A percentile compares a stretch with the other conserved stretches of the same genome.
phyloP scores from a whole-genome alignment of 495 filamentous ascomycete genomes.

The Neurospora sp. region DNA sequence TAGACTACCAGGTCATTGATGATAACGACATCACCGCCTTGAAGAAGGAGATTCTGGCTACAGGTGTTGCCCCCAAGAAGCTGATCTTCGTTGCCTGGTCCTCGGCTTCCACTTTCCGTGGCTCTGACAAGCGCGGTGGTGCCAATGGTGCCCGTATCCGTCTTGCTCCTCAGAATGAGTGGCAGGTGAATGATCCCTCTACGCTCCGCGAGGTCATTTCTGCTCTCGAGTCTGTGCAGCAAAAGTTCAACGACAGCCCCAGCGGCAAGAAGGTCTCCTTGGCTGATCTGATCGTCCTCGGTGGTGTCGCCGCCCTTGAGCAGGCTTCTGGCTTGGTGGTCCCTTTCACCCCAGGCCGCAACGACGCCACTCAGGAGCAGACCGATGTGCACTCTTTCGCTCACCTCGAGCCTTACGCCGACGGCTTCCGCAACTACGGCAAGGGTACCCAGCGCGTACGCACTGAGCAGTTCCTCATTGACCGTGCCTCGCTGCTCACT shows the following conservation, averaged over 20 bases:
- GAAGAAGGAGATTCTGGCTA: slow-evolving; percentile 53
- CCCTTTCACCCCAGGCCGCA: slow-evolving; percentile 40
- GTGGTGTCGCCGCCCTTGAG: slow-evolving; percentile 57
- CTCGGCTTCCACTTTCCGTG: slow-evolving; percentile 62
- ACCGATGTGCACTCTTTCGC: slow-evolving; percentile 53
- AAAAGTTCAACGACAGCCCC: slow-evolving; percentile 51
- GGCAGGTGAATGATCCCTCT: slow-evolving; percentile 57
- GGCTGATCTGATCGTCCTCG: slow-evolving; percentile 63
- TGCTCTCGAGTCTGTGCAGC: slow-evolving; percentile 51
- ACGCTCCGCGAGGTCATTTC: slow-evolving; percentile 47
- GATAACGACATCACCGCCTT: slow-evolving; percentile 47
- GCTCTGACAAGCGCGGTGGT: slow-evolving; percentile 65
- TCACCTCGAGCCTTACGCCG: slow-evolving; percentile 50
- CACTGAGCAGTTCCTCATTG: slow-evolving; percentile 56
- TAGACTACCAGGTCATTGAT: slow-evolving; percentile 46
- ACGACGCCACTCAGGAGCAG: slow-evolving; percentile 47
- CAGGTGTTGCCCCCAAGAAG: slow-evolving; percentile 41
- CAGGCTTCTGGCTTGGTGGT: slow-evolving; percentile 46
- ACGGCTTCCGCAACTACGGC: slow-evolving; percentile 71
- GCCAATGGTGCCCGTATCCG: slow-evolving; percentile 67
- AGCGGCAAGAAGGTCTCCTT: slow-evolving; percentile 57
- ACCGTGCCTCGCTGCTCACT: slow-evolving; percentile 56
- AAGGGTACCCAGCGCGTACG: slow-evolving; percentile 44
- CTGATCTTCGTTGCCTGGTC: slow-evolving; percentile 57
- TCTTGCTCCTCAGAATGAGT: slow-evolving; percentile 56